A percentile compares a stretch with the other conserved stretches of the same genome.
phyloP scores from a whole-genome alignment of 2,329 filamentous ascomycete genomes.

The Ophiognomonia clavigignenti-juglandacearum region DNA sequence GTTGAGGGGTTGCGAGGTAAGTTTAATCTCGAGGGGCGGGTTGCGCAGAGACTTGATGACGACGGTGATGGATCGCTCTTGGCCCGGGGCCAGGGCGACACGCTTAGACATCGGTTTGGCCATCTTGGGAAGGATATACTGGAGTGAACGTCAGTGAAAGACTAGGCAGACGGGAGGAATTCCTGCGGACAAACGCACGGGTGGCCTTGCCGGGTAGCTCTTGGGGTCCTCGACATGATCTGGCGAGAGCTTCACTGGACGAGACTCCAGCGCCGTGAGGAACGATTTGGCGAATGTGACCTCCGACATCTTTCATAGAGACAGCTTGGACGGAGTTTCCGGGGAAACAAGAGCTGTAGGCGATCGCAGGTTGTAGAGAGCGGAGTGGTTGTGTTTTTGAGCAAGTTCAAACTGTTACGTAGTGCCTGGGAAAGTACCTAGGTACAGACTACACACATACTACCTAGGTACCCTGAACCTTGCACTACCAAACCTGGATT shows the following conservation, averaged over 20 bases:
- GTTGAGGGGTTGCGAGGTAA: slow-evolving; percentile 58
- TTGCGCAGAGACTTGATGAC: slow-evolving; percentile 74
- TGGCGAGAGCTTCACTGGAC: slow-evolving; percentile 74
- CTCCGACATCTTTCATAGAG: slow-evolving; percentile 62
- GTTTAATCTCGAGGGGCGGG: slow-evolving; percentile 61
- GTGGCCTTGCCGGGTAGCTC: slow-evolving; percentile 68
- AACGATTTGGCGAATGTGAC: slow-evolving; percentile 79
- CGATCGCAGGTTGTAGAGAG: too few relatives aligned
- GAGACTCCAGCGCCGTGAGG: slow-evolving; percentile 72
- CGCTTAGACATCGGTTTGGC: slow-evolving; percentile 39
- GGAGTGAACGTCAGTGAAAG: slow-evolving; percentile 14
- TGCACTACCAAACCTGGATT: too few relatives aligned
- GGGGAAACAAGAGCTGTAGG: too few relatives aligned
- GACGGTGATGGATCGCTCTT: slow-evolving; percentile 51
- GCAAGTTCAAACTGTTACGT: too few relatives aligned
- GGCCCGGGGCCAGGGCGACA: slow-evolving; percentile 41
- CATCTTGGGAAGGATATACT: slow-evolving; percentile 72
- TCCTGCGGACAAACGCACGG: slow-evolving; percentile 50
- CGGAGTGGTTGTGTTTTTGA: too few relatives aligned
- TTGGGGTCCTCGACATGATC: slow-evolving; percentile 88
- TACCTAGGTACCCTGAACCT: too few relatives aligned
- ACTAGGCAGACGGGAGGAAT: not conserved
- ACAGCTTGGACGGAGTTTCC: not conserved
- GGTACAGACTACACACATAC: too few relatives aligned
- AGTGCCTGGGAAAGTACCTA: too few relatives aligned